Percentiles rank a stretch among this genome's conserved stretches.
These are phyloP conservation scores for Larix kaempferi DNA, from an alignment of 75 land plant species.

Conservation along the genomic window DNA sequence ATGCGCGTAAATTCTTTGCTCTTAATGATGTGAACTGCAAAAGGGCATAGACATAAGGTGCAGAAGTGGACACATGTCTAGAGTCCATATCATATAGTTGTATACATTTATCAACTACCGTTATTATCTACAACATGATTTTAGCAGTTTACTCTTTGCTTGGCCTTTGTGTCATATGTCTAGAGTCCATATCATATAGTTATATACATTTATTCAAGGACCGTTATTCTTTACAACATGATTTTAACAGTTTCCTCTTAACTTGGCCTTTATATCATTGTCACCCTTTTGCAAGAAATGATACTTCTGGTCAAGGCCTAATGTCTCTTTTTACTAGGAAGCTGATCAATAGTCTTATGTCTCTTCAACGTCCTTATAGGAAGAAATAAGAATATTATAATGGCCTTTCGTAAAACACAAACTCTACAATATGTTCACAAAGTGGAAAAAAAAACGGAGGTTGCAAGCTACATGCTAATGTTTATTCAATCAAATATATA, in stretches of 20 bases:
- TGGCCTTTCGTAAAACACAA: too few species aligned
- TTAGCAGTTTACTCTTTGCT: background rate
- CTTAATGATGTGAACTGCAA: constrained; percentile 46
- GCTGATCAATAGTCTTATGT: background rate
- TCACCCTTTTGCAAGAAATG: background rate
- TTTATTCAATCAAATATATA: too few species aligned
- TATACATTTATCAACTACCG: background rate
- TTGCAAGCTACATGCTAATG: too few species aligned
- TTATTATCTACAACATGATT: background rate
- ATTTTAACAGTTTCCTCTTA: background rate
- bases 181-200: background rate
- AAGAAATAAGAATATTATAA: too few species aligned
- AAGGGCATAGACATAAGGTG: constrained; percentile 1
- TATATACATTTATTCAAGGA: background rate
- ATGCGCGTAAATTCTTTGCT: constrained; percentile 45
- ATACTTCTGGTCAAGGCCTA: background rate
- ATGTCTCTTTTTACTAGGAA: background rate
- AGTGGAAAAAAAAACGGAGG: too few species aligned
- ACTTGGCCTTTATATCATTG: background rate
- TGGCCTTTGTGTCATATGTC: background rate
- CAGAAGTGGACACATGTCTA: background rate
- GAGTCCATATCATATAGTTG: background rate
- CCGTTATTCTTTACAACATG: background rate
- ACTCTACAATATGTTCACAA: too few species aligned
- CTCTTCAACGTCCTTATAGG: too few species aligned